Evolutionary conservation across 1,139 yeast species (phyloP).

Genomic region (Geotrichum candidum): DNA sequence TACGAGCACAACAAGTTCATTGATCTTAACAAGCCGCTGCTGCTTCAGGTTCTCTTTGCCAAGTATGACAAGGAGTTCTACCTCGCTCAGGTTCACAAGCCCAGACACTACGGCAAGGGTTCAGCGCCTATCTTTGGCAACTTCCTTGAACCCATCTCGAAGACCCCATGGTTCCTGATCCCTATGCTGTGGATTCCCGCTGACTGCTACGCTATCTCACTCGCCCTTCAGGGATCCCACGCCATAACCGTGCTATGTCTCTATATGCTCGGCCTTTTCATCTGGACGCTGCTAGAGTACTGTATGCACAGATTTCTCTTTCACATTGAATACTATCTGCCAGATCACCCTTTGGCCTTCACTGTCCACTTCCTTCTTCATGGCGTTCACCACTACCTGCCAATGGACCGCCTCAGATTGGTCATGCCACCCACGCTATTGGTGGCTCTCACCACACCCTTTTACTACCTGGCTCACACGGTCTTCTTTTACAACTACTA

Average conservation of each 20-base stretch:
- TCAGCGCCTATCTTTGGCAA: constrained; percentile 85
- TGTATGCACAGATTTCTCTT: constrained; percentile 81
- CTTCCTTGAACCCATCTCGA: constrained; percentile 61
- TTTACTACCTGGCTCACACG: constrained; percentile 53
- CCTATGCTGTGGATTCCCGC: constrained; percentile 88
- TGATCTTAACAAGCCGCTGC: constrained; percentile 75
- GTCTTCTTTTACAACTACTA: constrained; percentile 49
- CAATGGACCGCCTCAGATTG: constrained; percentile 89
- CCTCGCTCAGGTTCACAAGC: constrained; percentile 93
- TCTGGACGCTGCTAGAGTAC: constrained; percentile 92
- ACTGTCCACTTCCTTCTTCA: constrained; percentile 85
- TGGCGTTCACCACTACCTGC: constrained; percentile 94
- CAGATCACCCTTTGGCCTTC: constrained; percentile 68
- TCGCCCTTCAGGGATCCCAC: constrained; percentile 32
- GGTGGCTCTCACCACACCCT: constrained; percentile 49
- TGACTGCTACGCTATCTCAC: constrained; percentile 47
- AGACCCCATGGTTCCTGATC: constrained; percentile 75
- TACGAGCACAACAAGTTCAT: constrained; percentile 72
- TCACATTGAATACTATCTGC: constrained; percentile 83
- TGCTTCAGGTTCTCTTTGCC: constrained; percentile 70
- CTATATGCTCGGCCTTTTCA: constrained; percentile 60
- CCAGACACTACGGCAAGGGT: constrained; percentile 87
- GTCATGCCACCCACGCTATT: constrained; percentile 95
- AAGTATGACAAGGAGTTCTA: constrained; percentile 81
- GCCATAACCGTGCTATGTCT: constrained; percentile 32